Conservation (phyloP, 768 basidiomycete genomes). For the Lactarius quietus region DNA sequence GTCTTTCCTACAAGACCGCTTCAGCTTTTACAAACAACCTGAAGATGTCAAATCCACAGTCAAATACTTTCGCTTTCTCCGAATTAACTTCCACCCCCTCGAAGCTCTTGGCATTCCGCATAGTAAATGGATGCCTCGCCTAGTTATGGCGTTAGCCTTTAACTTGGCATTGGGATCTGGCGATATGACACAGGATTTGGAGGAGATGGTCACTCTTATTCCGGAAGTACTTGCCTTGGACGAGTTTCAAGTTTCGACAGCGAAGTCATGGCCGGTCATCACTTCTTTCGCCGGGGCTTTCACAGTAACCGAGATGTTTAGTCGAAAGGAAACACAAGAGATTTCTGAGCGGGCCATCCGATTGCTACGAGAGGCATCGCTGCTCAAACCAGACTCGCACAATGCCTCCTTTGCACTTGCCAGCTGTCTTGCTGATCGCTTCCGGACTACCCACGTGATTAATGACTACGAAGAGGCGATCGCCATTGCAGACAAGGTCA, state of each 20-base stretch:
- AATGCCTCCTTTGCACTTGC: not conserved
- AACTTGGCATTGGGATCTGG: no score
- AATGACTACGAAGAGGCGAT: not conserved
- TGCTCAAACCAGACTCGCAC: not conserved
- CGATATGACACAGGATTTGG: not conserved
- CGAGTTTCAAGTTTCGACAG: not conserved
- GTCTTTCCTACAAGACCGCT: no score
- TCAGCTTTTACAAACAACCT: no score
- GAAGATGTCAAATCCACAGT: no score
- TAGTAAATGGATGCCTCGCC: no score
- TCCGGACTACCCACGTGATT: not conserved
- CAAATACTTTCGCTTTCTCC: not conserved
- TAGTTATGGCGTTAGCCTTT: not conserved
- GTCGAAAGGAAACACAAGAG: no score
- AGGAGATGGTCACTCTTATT: slow-evolving; percentile 2
- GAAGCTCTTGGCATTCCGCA: not conserved
- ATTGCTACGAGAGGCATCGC: not conserved
- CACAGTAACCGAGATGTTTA: no score
- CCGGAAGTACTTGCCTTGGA: not conserved
- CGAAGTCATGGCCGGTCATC: fast-evolving
- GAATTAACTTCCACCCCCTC: not conserved
- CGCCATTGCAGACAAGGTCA: not conserved
- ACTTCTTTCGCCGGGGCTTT: fast-evolving
- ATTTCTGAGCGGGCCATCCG: not conserved
- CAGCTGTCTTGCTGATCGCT: not conserved